Evolutionary conservation across 371 early-diverging fungal genomes (phyloP).

Genomic region (Lichtheimia ornata): DNA sequence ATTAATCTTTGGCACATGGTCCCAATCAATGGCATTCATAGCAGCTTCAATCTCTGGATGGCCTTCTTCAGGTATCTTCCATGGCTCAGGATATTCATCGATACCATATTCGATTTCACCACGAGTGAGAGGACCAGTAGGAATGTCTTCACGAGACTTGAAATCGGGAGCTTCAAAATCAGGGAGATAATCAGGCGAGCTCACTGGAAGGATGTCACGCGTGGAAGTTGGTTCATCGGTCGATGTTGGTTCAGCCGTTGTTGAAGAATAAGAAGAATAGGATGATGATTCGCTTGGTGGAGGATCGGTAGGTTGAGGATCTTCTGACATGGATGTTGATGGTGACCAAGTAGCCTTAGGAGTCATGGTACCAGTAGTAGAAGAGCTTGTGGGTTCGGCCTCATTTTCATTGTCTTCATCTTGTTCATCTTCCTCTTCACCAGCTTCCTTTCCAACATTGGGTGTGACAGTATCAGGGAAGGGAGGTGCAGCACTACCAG

Average conservation of each 20-base stretch:
- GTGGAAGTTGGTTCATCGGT: constrained; percentile 6
- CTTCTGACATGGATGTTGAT: too few species aligned
- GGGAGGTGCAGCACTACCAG: too few species aligned
- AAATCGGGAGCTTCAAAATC: constrained; percentile 9
- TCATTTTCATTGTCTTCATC: constrained; percentile 1
- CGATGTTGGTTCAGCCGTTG: neutral
- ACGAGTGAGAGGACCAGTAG: constrained; percentile 17
- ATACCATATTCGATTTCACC: constrained; percentile 15
- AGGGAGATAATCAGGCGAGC: constrained; percentile 18
- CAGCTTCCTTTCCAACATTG: neutral
- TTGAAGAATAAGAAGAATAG: too few species aligned
- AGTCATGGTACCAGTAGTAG: neutral
- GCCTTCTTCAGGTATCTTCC: constrained; percentile 24
- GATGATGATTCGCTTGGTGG: neutral
- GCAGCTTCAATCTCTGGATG: constrained; percentile 38
- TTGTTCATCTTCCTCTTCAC: neutral
- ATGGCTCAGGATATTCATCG: constrained; percentile 21
- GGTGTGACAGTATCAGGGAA: too few species aligned
- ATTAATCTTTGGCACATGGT: constrained; percentile 40
- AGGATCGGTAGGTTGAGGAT: too few species aligned
- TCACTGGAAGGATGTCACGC: constrained; percentile 9
- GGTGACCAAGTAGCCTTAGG: neutral
- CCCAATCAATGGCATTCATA: constrained; percentile 43
- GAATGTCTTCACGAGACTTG: constrained; percentile 7
- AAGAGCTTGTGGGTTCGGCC: neutral